Conservation (phyloP, 768 basidiomycete species). For the Mycena belliarum region DNA sequence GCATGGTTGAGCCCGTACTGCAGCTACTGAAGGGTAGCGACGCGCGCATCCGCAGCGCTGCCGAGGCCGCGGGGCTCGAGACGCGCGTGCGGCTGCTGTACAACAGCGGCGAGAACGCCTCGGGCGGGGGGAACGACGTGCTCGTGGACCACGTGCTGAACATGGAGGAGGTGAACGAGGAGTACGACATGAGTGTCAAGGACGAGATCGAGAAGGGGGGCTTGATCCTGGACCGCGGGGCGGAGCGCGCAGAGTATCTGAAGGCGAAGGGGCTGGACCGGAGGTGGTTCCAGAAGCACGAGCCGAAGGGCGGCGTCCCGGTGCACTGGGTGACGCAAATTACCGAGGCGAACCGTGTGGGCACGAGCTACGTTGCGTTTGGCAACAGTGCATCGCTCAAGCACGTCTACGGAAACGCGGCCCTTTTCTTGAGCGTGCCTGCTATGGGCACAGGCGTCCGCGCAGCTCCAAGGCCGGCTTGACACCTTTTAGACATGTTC, state of each 20-base stretch:
- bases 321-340: slow-evolving; percentile 3
- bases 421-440: too few relatives aligned
- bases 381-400: background rate
- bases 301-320: background rate
- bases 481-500: too few relatives aligned
- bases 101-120: background rate
- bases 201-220: background rate
- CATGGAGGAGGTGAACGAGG: background rate
- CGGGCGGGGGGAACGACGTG: background rate
- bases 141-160: background rate
- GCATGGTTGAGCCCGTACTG: background rate
- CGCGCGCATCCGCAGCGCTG: background rate
- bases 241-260: too few relatives aligned
- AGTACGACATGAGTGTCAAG: background rate
- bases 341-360: background rate
- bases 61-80: background rate
- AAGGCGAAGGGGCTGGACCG: too few relatives aligned
- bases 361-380: background rate
- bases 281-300: background rate
- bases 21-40: slow-evolving; percentile 10
- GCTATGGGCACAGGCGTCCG: too few relatives aligned
- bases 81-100: slow-evolving; percentile 4
- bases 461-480: too few relatives aligned
- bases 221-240: background rate
- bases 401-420: slow-evolving; percentile 2